A percentile compares a stretch with the other conserved stretches of the same genome.
Evolutionary conservation across 208 protist species (phyloP).

Genomic region (Trypanosoma vivax): DNA sequence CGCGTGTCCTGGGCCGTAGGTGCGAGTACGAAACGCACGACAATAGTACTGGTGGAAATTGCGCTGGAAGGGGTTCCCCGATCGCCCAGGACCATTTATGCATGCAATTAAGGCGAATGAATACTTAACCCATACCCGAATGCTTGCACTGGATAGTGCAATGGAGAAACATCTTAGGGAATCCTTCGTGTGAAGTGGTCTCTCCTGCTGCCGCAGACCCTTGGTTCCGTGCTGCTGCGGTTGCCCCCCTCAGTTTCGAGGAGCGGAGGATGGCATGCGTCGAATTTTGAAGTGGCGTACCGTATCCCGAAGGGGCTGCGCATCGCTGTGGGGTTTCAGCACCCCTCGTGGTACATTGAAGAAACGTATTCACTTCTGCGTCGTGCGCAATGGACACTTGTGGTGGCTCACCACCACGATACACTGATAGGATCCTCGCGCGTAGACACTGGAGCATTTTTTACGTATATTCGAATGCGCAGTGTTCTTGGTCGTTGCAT

Average conservation of each 20-base stretch:
- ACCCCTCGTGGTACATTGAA: constrained; percentile 46
- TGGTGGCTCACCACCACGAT: constrained; percentile 59
- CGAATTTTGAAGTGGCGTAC: constrained; percentile 19
- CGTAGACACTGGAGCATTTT: constrained; percentile 50
- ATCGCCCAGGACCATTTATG: constrained; percentile 26
- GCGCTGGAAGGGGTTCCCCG: too few species aligned
- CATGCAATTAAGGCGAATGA: constrained; percentile 76
- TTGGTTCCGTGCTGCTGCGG: constrained; percentile 65
- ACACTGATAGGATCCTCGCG: constrained; percentile 34
- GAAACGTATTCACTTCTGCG: constrained; percentile 46
- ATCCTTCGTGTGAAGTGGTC: constrained; percentile 53
- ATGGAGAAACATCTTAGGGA: constrained; percentile 31
- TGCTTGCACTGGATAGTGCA: constrained; percentile 40
- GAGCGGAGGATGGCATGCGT: constrained; percentile 31
- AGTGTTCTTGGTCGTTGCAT: constrained; percentile 37
- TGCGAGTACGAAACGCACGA: background rate
- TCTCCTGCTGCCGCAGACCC: constrained; percentile 27
- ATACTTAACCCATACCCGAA: constrained; percentile 60
- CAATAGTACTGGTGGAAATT: background rate
- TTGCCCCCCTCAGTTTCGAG: constrained; percentile 59
- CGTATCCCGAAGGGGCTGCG: constrained; percentile 38
- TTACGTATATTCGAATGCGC: constrained; percentile 73
- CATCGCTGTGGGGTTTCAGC: constrained; percentile 71
- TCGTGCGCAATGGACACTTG: constrained; percentile 47
- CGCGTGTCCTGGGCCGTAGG: too few species aligned